Evolutionary conservation across 805 yeast genomes (phyloP).

Genomic region (Candida lessepsii): DNA sequence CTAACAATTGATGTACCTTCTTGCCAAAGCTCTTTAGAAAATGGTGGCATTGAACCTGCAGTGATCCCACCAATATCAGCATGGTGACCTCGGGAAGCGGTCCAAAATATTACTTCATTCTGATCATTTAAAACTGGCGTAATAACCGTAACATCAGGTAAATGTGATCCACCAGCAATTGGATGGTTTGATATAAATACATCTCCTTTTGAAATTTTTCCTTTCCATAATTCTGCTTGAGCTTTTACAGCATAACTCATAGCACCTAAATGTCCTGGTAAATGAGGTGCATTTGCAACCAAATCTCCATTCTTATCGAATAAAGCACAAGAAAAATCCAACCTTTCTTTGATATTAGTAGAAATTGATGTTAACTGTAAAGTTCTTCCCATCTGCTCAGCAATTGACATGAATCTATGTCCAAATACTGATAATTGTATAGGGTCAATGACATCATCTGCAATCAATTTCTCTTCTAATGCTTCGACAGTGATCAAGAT

Average conservation of each 20-base stretch:
- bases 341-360: constrained; percentile 76
- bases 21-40: constrained; percentile 14
- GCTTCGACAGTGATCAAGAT: constrained; percentile 42
- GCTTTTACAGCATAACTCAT: constrained; percentile 75
- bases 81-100: constrained; percentile 19
- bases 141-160: constrained; percentile 54
- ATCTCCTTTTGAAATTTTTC: constrained; percentile 65
- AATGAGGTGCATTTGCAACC: constrained; percentile 85
- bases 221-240: constrained; percentile 65
- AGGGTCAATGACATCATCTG: constrained; percentile 51
- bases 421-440: constrained; percentile 72
- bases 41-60: constrained; percentile 15
- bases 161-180: constrained; percentile 76
- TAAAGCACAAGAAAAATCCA: constrained; percentile 84
- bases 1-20: constrained; percentile 17
- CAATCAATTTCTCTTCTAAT: neutral
- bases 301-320: constrained; percentile 71
- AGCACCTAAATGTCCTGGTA: constrained; percentile 83
- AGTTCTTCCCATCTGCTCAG: constrained; percentile 84
- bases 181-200: constrained; percentile 78
- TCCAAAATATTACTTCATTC: constrained; percentile 16
- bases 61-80: constrained; percentile 20
- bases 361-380: constrained; percentile 76
- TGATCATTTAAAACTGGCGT: constrained; percentile 17
- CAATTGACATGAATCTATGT: constrained; percentile 84